A percentile compares a stretch with the other conserved stretches of the same genome.
These are phyloP conservation scores for Stentor roeselii DNA, from an alignment of 73 alveolate species.

Conservation along the genomic window DNA sequence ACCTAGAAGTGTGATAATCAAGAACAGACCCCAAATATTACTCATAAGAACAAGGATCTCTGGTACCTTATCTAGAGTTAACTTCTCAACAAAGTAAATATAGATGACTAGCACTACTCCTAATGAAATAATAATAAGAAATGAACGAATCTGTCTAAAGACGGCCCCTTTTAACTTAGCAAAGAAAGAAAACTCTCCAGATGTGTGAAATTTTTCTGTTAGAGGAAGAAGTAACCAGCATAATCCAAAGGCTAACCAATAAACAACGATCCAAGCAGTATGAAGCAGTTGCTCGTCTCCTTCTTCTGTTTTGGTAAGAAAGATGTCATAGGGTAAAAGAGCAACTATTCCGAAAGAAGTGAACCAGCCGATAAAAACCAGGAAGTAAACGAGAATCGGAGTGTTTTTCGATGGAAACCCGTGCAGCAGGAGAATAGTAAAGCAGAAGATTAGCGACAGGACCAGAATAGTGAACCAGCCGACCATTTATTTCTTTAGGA, in stretches of 20 bases:
- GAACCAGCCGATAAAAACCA: slow-evolving; percentile 28
- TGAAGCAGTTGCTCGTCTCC: not conserved
- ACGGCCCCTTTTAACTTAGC: not conserved
- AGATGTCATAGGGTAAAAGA: slow-evolving; percentile 19
- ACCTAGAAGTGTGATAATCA: slow-evolving; percentile 10
- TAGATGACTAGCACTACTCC: not conserved
- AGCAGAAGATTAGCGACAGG: not conserved
- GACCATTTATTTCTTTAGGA: slow-evolving; percentile 42
- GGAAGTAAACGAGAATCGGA: not conserved
- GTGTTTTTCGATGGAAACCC: slow-evolving; percentile 22
- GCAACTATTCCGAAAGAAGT: not conserved
- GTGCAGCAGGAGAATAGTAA: not conserved
- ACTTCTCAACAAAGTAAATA: not conserved
- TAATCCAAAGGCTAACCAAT: slow-evolving; percentile 18
- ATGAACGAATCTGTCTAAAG: not conserved
- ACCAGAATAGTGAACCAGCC: slow-evolving; percentile 19
- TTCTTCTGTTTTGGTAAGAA: not conserved
- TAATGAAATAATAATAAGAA: not conserved
- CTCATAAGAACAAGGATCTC: not conserved
- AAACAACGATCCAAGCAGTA: slow-evolving; percentile 15
- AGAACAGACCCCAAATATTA: slow-evolving; percentile 7
- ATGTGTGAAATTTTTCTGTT: not conserved
- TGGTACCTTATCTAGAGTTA: not conserved
- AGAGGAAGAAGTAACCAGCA: slow-evolving; percentile 22
- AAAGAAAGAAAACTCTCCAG: slow-evolving; percentile 24